Base-by-base conservation (phyloP, 2,329 filamentous ascomycete species). In the Paramyrothecium sp. region DNA sequence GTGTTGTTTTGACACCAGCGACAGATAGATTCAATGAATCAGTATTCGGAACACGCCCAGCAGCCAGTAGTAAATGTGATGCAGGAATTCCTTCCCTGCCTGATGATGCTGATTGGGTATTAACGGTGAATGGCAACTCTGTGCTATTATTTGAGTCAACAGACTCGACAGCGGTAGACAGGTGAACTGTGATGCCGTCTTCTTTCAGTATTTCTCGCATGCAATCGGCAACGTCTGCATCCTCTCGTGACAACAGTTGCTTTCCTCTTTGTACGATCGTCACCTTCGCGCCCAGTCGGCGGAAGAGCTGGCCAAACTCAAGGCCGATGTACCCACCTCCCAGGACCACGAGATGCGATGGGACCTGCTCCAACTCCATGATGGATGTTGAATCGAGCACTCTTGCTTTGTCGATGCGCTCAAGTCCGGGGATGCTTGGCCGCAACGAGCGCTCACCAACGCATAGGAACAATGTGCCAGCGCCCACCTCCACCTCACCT, bases 281-380 rank as follows among this genome's bases (percentile, higher is more conserved):
- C 47, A 84, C 80, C 30, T 75, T 67, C 3, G 79, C 72, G 1
- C 81, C 81, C 16, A 84, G 67, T 19, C 81, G 72, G 1, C 75
- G 69, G 66, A 83, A 80, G 23, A 83, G 70, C 66, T 84, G 81
- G 2, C 74, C 80, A 59, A 83, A 84, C 61, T 84, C 81, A 12
- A 83, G 67, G 1, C 80, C 81, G 33, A 84, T 73, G 57, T 81
- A 81, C 3, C 81, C 81, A 4, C 81, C 81, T 1, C 81, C 81
- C n/a, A 84, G 58, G 1, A 84, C 74, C 38, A 83, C 67, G 3
- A 84, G 70, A 66, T 81, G 78, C 13, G 69, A 63, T 2, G 81
- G 81, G 12, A 81, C 75, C 13, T 68, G 64, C 17, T 64, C 72
- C 3, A 82, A 67, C 59, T 82, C 80, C 67, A 78, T 75, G 47